phyloP scores from a whole-genome alignment of 768 basidiomycete genomes.

The Polyporus arcularius region DNA sequence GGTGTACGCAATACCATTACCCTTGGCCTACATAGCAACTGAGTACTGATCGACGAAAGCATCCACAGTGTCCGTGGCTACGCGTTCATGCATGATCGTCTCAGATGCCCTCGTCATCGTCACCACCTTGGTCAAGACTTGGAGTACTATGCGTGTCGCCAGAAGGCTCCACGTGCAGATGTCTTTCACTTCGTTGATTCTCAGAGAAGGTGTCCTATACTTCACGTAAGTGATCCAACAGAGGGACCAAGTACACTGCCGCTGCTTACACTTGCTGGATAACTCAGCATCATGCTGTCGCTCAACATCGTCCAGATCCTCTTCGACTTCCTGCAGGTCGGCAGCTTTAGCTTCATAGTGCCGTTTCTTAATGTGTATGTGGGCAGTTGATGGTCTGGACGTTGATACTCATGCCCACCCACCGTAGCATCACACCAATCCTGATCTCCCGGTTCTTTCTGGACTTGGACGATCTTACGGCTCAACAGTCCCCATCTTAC shows the following conservation, averaged over 20 bases:
- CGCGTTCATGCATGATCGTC: constrained; percentile 6
- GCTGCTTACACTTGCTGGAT: neutral
- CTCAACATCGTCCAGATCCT: constrained; percentile 19
- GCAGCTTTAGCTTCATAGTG: neutral
- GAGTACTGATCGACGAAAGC: no score
- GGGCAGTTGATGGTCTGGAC: neutral
- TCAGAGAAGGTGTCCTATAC: constrained; percentile 16
- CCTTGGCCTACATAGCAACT: neutral
- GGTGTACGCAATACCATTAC: neutral
- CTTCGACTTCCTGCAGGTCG: constrained; percentile 3
- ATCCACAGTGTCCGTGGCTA: constrained; percentile 4
- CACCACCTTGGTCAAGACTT: constrained; percentile 21
- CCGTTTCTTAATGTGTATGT: constrained; percentile 14
- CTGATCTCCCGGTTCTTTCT: constrained; percentile 21
- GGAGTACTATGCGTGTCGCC: neutral
- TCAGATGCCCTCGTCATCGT: constrained; percentile 18
- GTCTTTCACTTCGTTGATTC: constrained; percentile 11
- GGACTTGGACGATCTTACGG: constrained; percentile 4
- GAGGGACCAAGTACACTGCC: neutral
- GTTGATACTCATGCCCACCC: neutral
- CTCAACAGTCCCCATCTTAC: neutral
- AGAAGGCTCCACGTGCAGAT: neutral
- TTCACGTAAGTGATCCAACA: constrained; percentile 4
- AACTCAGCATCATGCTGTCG: constrained; percentile 6
- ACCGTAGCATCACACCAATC: constrained; percentile 15